Conservation (phyloP, 1,284 basidiomycete species). For the Pyrrhoderma noxium region DNA sequence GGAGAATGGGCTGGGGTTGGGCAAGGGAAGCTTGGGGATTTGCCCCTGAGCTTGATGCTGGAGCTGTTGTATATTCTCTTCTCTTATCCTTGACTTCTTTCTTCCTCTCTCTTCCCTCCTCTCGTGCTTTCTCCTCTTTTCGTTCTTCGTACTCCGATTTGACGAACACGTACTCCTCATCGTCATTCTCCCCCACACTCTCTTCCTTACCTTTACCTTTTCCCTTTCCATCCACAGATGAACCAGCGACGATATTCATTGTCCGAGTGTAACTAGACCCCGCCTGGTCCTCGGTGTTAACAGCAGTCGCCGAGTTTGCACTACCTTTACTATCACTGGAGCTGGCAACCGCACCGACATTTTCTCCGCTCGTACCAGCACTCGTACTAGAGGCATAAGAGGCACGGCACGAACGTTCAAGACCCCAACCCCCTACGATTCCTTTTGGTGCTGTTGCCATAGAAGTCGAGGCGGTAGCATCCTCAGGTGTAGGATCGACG, state of each 20-base stretch:
- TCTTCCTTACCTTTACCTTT: constrained; percentile 3
- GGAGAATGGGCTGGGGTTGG: neutral
- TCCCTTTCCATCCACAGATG: neutral
- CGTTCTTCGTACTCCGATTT: neutral
- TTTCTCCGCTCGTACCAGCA: too few species aligned
- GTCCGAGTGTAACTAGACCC: constrained; percentile 9
- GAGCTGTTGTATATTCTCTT: neutral
- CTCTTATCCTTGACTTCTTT: neutral
- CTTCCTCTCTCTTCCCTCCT: constrained; percentile 7
- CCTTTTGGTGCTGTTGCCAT: neutral
- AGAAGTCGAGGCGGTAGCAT: neutral
- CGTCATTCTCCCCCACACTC: neutral
- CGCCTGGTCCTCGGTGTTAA: neutral
- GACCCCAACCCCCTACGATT: constrained; percentile 16
- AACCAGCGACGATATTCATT: neutral
- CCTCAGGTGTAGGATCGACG: neutral
- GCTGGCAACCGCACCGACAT: too few species aligned
- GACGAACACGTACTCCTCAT: constrained; percentile 7
- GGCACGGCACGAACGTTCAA: constrained; percentile 14
- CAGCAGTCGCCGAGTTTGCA: neutral
- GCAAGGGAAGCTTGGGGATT: neutral
- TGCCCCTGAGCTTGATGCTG: neutral
- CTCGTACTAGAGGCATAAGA: constrained; percentile 1
- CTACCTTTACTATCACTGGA: too few species aligned
- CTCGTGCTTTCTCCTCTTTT: neutral